phyloP scores from a whole-genome alignment of 2,329 filamentous ascomycete species.

The Eurotiales sp. region DNA sequence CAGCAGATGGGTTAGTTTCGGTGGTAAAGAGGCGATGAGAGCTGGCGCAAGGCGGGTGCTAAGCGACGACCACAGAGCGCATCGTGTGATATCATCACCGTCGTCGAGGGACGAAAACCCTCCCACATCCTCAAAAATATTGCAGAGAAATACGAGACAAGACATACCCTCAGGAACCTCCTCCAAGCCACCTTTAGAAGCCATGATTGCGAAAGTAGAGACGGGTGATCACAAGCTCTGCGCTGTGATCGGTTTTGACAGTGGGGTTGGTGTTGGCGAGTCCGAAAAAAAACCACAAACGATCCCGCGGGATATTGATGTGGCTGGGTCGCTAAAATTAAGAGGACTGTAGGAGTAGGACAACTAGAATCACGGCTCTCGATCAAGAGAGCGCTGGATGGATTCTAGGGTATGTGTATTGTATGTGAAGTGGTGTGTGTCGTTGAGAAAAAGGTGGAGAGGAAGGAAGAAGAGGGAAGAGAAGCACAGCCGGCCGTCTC shows the following conservation, averaged over 20 bases:
- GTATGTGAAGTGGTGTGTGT: conserved; percentile 20
- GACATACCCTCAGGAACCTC: conserved; percentile 90
- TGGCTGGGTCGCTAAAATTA: conserved; percentile 22
- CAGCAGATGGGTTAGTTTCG: conserved; percentile 13
- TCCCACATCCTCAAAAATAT: neutral
- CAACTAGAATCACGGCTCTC: conserved; percentile 37
- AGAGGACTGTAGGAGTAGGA: conserved; percentile 13
- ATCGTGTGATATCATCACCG: conserved; percentile 5
- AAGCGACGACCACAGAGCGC: neutral
- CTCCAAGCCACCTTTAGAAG: conserved; percentile 95
- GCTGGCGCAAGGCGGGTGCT: neutral
- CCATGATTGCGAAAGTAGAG: conserved; percentile 82
- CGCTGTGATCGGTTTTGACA: conserved; percentile 61
- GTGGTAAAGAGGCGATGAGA: conserved; percentile 1
- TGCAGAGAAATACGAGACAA: conserved; percentile 2
- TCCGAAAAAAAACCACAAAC: conserved; percentile 28
- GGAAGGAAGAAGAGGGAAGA: conserved; percentile 21
- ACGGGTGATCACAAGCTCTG: conserved; percentile 66
- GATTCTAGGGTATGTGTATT: conserved; percentile 25
- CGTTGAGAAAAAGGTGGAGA: conserved; percentile 20
- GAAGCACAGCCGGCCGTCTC: conserved; percentile 14
- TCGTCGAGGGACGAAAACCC: neutral
- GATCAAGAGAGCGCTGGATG: conserved; percentile 26
- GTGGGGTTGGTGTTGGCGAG: conserved; percentile 25
- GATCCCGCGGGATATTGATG: conserved; percentile 27